Evolutionary conservation across 108 stramenopile species (phyloP), one percentile per base, ranked within the genome.

Genomic region (Chaetoceros tenuissimus): DNA sequence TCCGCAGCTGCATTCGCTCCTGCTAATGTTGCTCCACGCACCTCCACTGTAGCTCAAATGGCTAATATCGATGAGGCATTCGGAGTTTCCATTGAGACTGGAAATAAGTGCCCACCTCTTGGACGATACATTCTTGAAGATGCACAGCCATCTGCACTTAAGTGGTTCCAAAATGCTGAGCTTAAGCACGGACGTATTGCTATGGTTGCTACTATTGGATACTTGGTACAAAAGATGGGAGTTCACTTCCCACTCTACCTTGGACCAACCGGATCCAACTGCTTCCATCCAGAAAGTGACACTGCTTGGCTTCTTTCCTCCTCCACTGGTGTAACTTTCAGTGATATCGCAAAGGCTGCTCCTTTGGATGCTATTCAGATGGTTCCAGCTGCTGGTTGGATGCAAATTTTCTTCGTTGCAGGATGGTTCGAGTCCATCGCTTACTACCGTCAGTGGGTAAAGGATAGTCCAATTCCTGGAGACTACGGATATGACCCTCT

Each of bases 121-220:
- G 85, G 85, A 21, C 62, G 66, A 48, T 53, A 55, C 30, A 71
- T 86, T 63, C 55, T 86, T n/a, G 76, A 82, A 59, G 81, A 79
- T 63, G 70, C 77, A n/a, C 66, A 69, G 22, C 77, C 77, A 54
- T 64, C 60, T n/a, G 81, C 62, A 21, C 51, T 86, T 66, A 80
- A 81, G 54, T 86, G 84, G 84, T 86, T 81, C 76, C 79, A 86
- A 55, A 86, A 82, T 57, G 75, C 84, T 24, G 84, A 86, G 55
- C 61, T 86, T 46, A 86, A 86, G 71, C 77, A 86, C 60, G 84
- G 84, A 23, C 78, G 84, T 46, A 63, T 81, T 63, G 83, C 83
- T 19, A 84, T 84, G 83, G 66, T 84, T 59, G 83, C 83, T 27
- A 84, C 83, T 47, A 80, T 84, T 61, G 83, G 83, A 34, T 84